A percentile compares a stretch with the other conserved stretches of the same genome.
These are phyloP conservation scores for Claviceps capensis DNA, from an alignment of 2,329 filamentous ascomycete genomes.

Conservation along the genomic window DNA sequence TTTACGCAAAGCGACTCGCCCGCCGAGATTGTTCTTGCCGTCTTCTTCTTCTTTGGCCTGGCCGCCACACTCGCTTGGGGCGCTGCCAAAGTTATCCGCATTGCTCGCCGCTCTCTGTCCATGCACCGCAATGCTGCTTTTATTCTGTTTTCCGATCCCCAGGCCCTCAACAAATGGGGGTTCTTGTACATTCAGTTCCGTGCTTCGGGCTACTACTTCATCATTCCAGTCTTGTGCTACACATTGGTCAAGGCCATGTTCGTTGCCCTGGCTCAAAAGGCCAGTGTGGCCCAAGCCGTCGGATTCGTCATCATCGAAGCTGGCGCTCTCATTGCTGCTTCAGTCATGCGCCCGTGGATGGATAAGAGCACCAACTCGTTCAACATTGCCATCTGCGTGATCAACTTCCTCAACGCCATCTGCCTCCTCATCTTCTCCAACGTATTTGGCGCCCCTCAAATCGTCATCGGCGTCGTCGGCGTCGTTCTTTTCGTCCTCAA, in stretches of 20 bases:
- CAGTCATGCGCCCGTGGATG: conserved; percentile 87
- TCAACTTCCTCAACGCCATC: conserved; percentile 85
- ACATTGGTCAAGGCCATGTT: conserved; percentile 82
- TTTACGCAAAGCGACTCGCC: conserved; percentile 75
- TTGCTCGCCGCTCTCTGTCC: conserved; percentile 73
- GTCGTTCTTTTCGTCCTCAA: conserved; percentile 84
- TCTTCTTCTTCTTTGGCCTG: conserved; percentile 81
- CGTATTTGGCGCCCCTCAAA: conserved; percentile 68
- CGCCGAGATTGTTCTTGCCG: conserved; percentile 72
- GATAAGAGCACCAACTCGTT: conserved; percentile 96
- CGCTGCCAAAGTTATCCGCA: conserved; percentile 74
- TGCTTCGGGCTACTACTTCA: conserved; percentile 90
- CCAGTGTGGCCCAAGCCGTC: conserved; percentile 61
- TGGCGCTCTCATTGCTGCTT: conserved; percentile 59
- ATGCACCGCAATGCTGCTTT: conserved; percentile 97
- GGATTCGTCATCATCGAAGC: conserved; percentile 75
- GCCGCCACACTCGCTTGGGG: conserved; percentile 70
- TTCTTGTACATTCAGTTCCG: conserved; percentile 97
- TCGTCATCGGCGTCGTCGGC: conserved; percentile 79
- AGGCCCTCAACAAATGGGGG: conserved; percentile 91
- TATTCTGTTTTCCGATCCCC: conserved; percentile 91
- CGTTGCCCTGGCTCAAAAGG: conserved; percentile 64
- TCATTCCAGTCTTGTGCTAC: conserved; percentile 66
- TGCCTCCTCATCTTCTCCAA: conserved; percentile 82
- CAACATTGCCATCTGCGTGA: conserved; percentile 80